phyloP scores from a whole-genome alignment of 1,284 basidiomycete species.

The Sporisorium reilianum region DNA sequence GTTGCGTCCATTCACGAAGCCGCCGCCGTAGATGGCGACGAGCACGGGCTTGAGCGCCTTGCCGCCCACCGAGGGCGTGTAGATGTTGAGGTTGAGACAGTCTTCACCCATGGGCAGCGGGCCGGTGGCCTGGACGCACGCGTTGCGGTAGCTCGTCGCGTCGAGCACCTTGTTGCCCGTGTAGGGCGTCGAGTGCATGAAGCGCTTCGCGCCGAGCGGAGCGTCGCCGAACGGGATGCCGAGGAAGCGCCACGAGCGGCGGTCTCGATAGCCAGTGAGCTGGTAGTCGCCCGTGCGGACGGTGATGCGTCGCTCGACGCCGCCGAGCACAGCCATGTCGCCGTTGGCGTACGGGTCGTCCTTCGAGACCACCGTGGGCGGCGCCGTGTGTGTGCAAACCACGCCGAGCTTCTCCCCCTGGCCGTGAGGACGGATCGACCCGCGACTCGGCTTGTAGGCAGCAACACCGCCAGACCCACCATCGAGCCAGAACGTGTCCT shows the following conservation, averaged over 20 bases:
- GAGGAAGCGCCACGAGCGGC: conserved; percentile 45
- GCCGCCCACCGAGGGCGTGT: conserved; percentile 71
- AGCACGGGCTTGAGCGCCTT: conserved; percentile 74
- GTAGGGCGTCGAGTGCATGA: conserved; percentile 42
- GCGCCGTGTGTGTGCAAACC: conserved; percentile 39
- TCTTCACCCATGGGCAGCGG: conserved; percentile 59
- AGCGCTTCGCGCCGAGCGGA: conserved; percentile 35
- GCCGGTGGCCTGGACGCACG: conserved; percentile 34
- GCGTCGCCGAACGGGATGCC: conserved; percentile 44
- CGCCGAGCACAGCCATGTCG: neutral
- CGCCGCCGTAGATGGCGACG: conserved; percentile 71
- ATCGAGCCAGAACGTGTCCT: conserved; percentile 33
- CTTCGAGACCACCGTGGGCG: conserved; percentile 13
- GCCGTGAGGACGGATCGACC: conserved; percentile 9
- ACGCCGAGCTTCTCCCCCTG: conserved; percentile 43
- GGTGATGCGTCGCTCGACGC: conserved; percentile 23
- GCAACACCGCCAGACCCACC: conserved; percentile 9
- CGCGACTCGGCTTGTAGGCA: conserved; percentile 33
- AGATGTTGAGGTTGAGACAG: conserved; percentile 76
- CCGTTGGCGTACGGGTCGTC: conserved; percentile 27
- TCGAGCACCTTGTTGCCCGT: conserved; percentile 37
- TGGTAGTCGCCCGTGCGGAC: conserved; percentile 33
- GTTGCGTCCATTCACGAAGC: conserved; percentile 71
- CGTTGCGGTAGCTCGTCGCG: conserved; percentile 39
- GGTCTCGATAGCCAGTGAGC: conserved; percentile 38